Conservation (phyloP, 75 land plant genomes). For the Cupressus sempervirens region DNA sequence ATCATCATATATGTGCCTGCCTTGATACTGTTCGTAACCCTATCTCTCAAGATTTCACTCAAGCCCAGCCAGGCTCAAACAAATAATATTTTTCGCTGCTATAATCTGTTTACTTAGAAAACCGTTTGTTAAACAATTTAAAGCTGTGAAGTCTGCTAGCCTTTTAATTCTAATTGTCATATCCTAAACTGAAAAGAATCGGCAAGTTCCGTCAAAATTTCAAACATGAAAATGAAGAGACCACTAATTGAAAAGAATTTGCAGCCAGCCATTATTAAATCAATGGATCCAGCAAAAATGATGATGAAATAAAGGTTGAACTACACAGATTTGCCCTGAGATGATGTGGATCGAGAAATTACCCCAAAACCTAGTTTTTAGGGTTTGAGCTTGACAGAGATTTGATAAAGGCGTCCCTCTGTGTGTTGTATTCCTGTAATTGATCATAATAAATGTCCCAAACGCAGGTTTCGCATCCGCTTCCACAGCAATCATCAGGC, state of each 20-base stretch:
- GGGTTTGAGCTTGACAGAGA: neutral
- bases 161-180: too few relatives aligned
- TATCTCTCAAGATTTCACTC: too few relatives aligned
- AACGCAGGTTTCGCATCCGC: conserved; percentile 85
- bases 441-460: conserved; percentile 93
- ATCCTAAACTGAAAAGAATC: neutral
- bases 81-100: too few relatives aligned
- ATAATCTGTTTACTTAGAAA: too few relatives aligned
- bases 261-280: neutral
- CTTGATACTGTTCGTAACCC: too few relatives aligned
- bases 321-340: neutral
- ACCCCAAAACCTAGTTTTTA: neutral
- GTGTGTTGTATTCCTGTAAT: conserved; percentile 49
- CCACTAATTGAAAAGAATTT: neutral
- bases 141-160: too few relatives aligned
- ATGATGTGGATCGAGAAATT: neutral
- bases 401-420: conserved; percentile 8
- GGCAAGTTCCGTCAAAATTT: neutral
- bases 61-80: too few relatives aligned
- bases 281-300: neutral
- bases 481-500: conserved; percentile 94
- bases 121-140: too few relatives aligned
- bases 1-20: too few relatives aligned
- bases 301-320: neutral
- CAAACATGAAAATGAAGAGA: neutral